phyloP scores from a whole-genome alignment of 2,329 filamentous ascomycete species.

The Colletotrichum sp. region DNA sequence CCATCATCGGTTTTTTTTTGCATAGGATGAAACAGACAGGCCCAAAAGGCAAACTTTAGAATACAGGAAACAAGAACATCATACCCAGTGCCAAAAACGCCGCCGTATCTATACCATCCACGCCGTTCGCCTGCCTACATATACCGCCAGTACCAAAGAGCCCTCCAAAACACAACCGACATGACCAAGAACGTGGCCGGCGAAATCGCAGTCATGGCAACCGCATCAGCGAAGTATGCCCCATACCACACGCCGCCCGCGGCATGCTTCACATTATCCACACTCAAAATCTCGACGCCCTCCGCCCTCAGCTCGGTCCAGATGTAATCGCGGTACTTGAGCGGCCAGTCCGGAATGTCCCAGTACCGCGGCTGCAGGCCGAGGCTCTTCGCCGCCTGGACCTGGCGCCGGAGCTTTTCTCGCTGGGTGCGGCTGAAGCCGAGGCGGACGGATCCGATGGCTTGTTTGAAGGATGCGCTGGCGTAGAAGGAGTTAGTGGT shows the following conservation, averaged over 20 bases:
- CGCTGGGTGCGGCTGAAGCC: slow-evolving; percentile 49
- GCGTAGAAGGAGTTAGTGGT: slow-evolving; percentile 60
- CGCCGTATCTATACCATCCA: background rate
- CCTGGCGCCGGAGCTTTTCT: slow-evolving; percentile 47
- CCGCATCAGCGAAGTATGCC: background rate
- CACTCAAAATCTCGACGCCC: slow-evolving; percentile 65
- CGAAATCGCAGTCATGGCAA: background rate
- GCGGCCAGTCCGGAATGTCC: slow-evolving; percentile 63
- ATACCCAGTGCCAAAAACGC: background rate
- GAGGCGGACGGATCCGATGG: slow-evolving; percentile 56
- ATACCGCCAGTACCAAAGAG: background rate
- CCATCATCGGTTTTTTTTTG: background rate
- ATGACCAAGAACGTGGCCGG: background rate
- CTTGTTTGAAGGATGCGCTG: slow-evolving; percentile 57
- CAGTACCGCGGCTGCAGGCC: slow-evolving; percentile 65
- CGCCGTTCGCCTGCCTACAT: accelerated
- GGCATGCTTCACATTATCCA: slow-evolving; percentile 44
- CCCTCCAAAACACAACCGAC: background rate
- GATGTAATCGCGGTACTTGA: slow-evolving; percentile 55
- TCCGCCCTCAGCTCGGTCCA: slow-evolving; percentile 61
- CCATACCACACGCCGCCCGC: background rate
- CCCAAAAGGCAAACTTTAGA: accelerated
- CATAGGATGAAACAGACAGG: too few species aligned
- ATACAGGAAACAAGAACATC: background rate
- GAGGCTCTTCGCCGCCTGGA: slow-evolving; percentile 52